Evolutionary conservation across 2,329 filamentous ascomycete species (phyloP).

Genomic region (Neopestalotiopsis sp.): DNA sequence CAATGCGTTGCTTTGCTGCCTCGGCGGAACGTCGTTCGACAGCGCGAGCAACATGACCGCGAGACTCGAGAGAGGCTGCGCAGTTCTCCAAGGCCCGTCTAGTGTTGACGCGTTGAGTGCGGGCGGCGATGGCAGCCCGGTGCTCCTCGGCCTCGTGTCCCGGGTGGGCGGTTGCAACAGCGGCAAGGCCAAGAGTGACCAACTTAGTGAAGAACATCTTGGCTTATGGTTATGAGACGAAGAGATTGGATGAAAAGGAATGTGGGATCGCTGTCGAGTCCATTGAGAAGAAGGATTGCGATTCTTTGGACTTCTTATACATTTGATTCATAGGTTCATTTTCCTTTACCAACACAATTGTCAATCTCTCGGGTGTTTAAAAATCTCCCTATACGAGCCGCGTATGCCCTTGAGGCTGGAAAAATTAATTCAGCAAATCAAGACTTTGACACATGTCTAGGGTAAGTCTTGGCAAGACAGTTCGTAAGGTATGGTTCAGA

Average conservation of each 20-base stretch:
- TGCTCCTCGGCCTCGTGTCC: conserved; percentile 13
- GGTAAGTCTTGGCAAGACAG: background rate
- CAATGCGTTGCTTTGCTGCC: background rate
- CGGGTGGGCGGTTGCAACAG: conserved; percentile 3
- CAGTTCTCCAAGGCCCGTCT: conserved; percentile 4
- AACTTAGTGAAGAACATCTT: conserved; percentile 11
- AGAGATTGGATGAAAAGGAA: background rate
- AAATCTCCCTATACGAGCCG: background rate
- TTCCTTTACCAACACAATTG: background rate
- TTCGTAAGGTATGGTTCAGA: background rate
- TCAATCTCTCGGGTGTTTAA: background rate
- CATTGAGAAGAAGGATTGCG: background rate
- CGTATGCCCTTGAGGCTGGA: background rate
- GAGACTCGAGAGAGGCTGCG: conserved; percentile 4
- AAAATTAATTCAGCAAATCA: background rate
- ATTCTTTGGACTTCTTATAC: background rate
- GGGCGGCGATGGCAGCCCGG: background rate
- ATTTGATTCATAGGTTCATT: background rate
- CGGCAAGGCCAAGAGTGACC: conserved; percentile 1
- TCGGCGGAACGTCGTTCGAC: background rate
- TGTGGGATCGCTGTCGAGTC: background rate
- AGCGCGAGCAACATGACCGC: background rate
- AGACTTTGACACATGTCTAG: background rate
- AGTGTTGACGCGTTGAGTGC: background rate
- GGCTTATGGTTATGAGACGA: background rate